phyloP scores from a whole-genome alignment of 2,329 filamentous ascomycete species.

The Aspergillus fischeri region DNA sequence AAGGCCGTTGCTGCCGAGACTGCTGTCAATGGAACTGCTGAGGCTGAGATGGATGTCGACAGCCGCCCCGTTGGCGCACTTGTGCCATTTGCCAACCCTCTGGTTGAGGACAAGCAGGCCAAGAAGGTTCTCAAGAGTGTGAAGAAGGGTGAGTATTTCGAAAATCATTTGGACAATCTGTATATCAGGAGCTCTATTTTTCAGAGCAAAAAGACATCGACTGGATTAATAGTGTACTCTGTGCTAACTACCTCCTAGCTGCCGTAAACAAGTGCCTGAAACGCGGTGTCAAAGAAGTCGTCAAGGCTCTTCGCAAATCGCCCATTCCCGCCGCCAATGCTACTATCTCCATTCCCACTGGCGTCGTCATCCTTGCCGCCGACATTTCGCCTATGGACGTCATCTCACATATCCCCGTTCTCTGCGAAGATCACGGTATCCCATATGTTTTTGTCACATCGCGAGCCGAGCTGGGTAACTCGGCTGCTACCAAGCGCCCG shows the following conservation, averaged over 20 bases:
- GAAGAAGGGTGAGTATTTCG: constrained; percentile 43
- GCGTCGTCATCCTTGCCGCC: constrained; percentile 84
- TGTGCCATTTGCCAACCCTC: constrained; percentile 48
- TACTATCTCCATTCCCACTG: constrained; percentile 59
- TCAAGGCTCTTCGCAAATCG: constrained; percentile 96
- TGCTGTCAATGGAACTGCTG: constrained; percentile 20
- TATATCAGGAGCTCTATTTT: not conserved
- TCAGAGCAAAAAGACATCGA: not conserved
- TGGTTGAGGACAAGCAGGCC: constrained; percentile 48
- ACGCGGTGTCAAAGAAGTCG: constrained; percentile 97
- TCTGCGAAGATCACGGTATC: constrained; percentile 97
- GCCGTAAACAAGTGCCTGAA: constrained; percentile 94
- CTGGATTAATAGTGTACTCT: not conserved
- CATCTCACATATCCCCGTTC: constrained; percentile 93
- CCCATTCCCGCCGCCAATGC: constrained; percentile 63
- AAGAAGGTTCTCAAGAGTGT: constrained; percentile 51
- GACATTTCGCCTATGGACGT: constrained; percentile 99
- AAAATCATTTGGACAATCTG: not conserved
- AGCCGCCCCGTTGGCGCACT: constrained; percentile 41
- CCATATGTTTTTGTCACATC: constrained; percentile 94
- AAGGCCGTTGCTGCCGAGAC: constrained; percentile 21
- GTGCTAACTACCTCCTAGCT: constrained; percentile 52
- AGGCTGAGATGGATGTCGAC: constrained; percentile 27
- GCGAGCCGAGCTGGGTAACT: constrained; percentile 87
- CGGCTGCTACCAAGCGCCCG: constrained; percentile 90